Evolutionary conservation across 768 basidiomycete species (phyloP).

Genomic region (Lactifluus echinatus): DNA sequence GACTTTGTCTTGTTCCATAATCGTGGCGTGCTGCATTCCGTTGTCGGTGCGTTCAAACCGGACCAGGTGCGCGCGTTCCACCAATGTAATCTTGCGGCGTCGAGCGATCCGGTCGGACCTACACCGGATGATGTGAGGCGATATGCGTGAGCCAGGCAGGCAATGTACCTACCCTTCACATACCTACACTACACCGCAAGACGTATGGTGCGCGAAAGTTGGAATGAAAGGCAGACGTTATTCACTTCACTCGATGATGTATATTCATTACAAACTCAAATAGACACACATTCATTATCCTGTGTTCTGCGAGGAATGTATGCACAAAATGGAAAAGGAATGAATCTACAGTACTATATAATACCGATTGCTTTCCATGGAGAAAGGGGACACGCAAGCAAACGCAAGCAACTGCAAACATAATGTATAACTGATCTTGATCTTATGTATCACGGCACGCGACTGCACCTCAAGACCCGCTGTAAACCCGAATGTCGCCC

Average conservation of each 20-base stretch:
- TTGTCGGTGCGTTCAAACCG: conserved; percentile 63
- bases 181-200: not conserved
- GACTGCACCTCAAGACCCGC: too few species aligned
- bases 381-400: too few species aligned
- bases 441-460: too few species aligned
- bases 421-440: too few species aligned
- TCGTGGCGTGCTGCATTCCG: conserved; percentile 70
- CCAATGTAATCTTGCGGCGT: conserved; percentile 83
- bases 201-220: not conserved
- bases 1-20: conserved; percentile 86
- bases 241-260: not conserved
- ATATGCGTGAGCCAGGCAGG: conserved; percentile 36
- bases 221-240: not conserved
- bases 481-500: too few species aligned
- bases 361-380: too few species aligned
- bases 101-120: conserved; percentile 62
- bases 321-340: too few species aligned
- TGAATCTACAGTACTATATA: too few species aligned
- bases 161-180: not conserved
- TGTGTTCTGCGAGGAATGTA: not conserved
- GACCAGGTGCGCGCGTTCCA: conserved; percentile 71
- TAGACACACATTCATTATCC: too few species aligned
- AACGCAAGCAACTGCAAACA: too few species aligned
- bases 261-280: too few species aligned
- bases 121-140: conserved; percentile 53